phyloP scores from a whole-genome alignment of 2,329 filamentous ascomycete species.

The Colletotrichum somersetense region DNA sequence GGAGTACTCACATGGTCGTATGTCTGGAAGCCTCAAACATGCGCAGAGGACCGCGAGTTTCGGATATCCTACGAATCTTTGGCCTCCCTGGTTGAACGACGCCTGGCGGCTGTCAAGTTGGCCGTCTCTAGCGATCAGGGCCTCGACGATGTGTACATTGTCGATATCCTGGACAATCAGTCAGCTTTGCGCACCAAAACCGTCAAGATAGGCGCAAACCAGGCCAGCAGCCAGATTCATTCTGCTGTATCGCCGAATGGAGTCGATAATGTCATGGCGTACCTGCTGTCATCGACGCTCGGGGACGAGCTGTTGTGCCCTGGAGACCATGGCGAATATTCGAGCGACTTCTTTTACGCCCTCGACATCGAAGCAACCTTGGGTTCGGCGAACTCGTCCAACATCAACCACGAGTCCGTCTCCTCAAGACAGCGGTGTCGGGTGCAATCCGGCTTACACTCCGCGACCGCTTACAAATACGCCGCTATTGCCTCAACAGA shows the following conservation, averaged over 20 bases:
- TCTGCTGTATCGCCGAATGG: background rate
- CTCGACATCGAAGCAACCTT: background rate
- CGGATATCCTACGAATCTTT: background rate
- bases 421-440: background rate
- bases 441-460: background rate
- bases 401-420: background rate
- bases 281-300: background rate
- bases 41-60: background rate
- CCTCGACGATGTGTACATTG: background rate
- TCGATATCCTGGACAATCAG: background rate
- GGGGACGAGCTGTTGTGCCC: background rate
- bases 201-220: background rate
- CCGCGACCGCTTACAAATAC: background rate
- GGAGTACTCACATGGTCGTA: slow-evolving; percentile 1
- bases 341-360: background rate
- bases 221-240: background rate
- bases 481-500: background rate
- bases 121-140: background rate
- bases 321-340: background rate
- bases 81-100: background rate
- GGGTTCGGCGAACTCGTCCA: background rate
- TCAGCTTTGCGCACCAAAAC: background rate
- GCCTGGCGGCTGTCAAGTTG: background rate
- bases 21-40: background rate
- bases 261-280: background rate